A percentile compares a stretch with the other conserved stretches of the same genome.
Conservation (phyloP, 2,329 filamentous ascomycete species). For the Colletotrichum australisinense region DNA sequence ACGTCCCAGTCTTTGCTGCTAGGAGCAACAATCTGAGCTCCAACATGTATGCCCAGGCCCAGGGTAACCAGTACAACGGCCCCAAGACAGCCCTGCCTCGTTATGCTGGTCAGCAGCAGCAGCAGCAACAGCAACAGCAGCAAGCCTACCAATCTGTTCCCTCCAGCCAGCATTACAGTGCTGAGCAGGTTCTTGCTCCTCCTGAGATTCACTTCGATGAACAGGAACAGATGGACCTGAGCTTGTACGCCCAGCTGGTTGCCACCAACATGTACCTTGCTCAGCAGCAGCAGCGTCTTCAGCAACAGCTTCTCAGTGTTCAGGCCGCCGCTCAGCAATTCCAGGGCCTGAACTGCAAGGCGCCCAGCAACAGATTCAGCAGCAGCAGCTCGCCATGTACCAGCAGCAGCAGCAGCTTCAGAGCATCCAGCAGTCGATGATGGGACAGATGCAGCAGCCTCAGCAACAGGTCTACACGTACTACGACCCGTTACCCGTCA, state of each 20-base stretch:
- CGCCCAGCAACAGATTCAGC: slow-evolving; percentile 57
- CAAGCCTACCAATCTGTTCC: slow-evolving; percentile 37
- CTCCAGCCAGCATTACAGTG: slow-evolving; percentile 67
- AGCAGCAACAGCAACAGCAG: slow-evolving; percentile 47
- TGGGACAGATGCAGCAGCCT: slow-evolving; percentile 66
- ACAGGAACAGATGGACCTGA: slow-evolving; percentile 83
- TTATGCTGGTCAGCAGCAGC: slow-evolving; percentile 50
- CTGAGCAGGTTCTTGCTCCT: slow-evolving; percentile 87
- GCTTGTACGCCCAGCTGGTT: slow-evolving; percentile 87
- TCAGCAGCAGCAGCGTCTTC: slow-evolving; percentile 93
- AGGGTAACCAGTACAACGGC: slow-evolving; percentile 57
- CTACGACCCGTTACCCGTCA: slow-evolving; percentile 88
- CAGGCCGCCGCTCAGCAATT: slow-evolving; percentile 87
- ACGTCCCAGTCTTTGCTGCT: slow-evolving; percentile 52
- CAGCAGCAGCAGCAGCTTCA: slow-evolving; percentile 56
- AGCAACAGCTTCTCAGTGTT: slow-evolving; percentile 89
- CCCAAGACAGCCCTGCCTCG: slow-evolving; percentile 70
- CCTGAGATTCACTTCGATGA: slow-evolving; percentile 82
- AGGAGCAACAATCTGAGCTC: slow-evolving; percentile 55
- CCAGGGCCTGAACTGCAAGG: slow-evolving; percentile 78
- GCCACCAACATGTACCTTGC: slow-evolving; percentile 93
- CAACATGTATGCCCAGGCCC: slow-evolving; percentile 57
- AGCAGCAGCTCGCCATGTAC: slow-evolving; percentile 57
- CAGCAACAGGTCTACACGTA: slow-evolving; percentile 85
- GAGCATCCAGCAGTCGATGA: slow-evolving; percentile 57